phyloP scores from a whole-genome alignment of 768 basidiomycete genomes.

The Calvatia gigantea region DNA sequence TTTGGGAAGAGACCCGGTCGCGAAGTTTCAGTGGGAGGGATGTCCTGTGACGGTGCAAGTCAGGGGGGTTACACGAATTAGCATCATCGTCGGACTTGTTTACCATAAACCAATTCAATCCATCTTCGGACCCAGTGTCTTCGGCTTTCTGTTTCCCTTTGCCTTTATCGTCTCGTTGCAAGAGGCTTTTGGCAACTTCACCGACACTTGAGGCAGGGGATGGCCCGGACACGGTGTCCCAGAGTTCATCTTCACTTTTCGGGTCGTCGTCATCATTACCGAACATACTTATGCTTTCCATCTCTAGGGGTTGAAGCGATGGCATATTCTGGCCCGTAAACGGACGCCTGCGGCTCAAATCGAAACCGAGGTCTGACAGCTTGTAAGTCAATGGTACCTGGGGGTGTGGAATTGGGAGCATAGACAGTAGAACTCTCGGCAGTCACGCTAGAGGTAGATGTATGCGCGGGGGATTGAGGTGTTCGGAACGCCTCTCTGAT shows the following conservation, averaged over 20 bases:
- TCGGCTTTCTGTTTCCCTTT: background rate
- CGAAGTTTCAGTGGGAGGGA: background rate
- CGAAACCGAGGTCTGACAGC: background rate
- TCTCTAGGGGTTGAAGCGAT: no score
- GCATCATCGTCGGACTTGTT: no score
- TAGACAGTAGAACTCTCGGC: no score
- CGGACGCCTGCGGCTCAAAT: background rate
- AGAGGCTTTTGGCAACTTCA: background rate
- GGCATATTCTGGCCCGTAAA: background rate
- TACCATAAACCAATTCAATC: background rate
- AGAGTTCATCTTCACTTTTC: slow-evolving; percentile 1
- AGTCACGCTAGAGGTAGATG: no score
- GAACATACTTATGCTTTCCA: no score
- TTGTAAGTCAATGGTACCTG: background rate
- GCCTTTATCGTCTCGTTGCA: background rate
- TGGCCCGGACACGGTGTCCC: background rate
- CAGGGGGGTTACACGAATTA: no score
- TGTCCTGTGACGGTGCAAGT: background rate
- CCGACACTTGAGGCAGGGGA: background rate
- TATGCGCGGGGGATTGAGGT: background rate
- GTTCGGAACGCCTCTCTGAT: background rate
- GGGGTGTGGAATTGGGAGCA: no score
- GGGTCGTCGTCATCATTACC: background rate
- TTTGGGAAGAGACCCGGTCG: background rate
- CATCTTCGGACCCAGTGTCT: background rate